Conservation (phyloP, 257 asterid species). For the Solanum rostratum region DNA sequence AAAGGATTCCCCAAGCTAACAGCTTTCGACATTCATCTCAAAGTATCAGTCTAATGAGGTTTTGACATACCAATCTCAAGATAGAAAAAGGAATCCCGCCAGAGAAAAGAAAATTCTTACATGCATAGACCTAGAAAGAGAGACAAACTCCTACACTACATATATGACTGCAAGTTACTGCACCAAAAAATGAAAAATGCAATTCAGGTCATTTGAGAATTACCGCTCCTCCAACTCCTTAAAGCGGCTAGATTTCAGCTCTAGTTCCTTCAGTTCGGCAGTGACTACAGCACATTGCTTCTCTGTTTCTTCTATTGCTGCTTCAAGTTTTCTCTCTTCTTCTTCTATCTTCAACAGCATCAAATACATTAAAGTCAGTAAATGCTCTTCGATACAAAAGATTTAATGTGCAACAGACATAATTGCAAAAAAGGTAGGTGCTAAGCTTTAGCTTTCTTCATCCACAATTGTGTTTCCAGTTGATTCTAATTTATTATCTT, state of each 20-base stretch:
- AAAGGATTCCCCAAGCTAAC: not conserved
- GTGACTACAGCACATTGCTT: constrained; percentile 79
- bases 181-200: not conserved
- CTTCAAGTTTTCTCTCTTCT: constrained; percentile 92
- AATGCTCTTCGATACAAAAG: not conserved
- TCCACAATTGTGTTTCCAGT: not conserved
- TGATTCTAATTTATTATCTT: not conserved
- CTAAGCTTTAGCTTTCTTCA: not conserved
- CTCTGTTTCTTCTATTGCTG: constrained; percentile 93
- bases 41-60: not conserved
- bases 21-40: not conserved
- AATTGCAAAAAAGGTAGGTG: not conserved
- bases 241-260: constrained; percentile 77
- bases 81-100: not conserved
- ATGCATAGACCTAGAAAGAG: not conserved
- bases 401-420: not conserved
- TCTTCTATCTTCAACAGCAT: constrained; percentile 71
- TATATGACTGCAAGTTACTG: not conserved
- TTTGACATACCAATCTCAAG: not conserved
- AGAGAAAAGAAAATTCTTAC: not conserved
- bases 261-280: constrained; percentile 75
- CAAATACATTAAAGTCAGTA: not conserved
- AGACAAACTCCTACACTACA: not conserved
- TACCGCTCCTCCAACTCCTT: constrained; percentile 97
- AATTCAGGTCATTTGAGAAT: constrained; percentile 5